phyloP scores from a whole-genome alignment of 2,329 filamentous ascomycete genomes.

The Meredithiella fracta region DNA sequence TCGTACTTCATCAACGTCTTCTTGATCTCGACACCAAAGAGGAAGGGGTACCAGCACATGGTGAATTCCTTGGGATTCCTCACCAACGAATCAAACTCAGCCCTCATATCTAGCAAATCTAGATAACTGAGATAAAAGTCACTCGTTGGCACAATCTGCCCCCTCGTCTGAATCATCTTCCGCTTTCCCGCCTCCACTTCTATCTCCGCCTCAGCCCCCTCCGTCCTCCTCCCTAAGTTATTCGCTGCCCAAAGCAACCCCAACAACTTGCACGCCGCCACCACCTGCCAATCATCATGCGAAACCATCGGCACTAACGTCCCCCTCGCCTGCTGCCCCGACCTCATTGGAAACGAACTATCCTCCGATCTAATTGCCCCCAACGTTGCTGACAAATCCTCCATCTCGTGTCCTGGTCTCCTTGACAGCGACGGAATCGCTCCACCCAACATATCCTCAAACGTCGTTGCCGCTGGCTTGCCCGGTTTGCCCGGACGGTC shows the following conservation, averaged over 20 bases:
- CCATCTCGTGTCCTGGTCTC: background rate
- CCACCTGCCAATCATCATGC: slow-evolving; percentile 73
- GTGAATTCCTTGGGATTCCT: slow-evolving; percentile 59
- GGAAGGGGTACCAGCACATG: slow-evolving; percentile 85
- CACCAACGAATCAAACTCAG: background rate
- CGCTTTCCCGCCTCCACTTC: background rate
- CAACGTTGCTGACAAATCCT: slow-evolving; percentile 1
- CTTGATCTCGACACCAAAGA: slow-evolving; percentile 83
- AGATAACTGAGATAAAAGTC: slow-evolving; percentile 79
- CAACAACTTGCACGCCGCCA: slow-evolving; percentile 63
- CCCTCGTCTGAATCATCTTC: slow-evolving; percentile 18
- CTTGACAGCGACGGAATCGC: slow-evolving; percentile 34
- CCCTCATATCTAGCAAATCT: slow-evolving; percentile 38
- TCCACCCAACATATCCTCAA: slow-evolving; percentile 53
- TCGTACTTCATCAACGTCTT: slow-evolving; percentile 82
- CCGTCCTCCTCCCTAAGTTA: slow-evolving; percentile 24
- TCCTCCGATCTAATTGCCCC: background rate
- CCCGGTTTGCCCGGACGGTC: slow-evolving; percentile 27
- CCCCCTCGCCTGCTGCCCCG: background rate
- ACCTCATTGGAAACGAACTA: background rate
- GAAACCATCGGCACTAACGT: background rate
- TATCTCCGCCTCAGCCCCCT: background rate
- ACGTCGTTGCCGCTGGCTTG: slow-evolving; percentile 36
- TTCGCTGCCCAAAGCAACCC: slow-evolving; percentile 72
- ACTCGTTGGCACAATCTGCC: slow-evolving; percentile 59